Evolutionary conservation across 208 protist species (phyloP).

Genomic region (Crithidia fasciculata): DNA sequence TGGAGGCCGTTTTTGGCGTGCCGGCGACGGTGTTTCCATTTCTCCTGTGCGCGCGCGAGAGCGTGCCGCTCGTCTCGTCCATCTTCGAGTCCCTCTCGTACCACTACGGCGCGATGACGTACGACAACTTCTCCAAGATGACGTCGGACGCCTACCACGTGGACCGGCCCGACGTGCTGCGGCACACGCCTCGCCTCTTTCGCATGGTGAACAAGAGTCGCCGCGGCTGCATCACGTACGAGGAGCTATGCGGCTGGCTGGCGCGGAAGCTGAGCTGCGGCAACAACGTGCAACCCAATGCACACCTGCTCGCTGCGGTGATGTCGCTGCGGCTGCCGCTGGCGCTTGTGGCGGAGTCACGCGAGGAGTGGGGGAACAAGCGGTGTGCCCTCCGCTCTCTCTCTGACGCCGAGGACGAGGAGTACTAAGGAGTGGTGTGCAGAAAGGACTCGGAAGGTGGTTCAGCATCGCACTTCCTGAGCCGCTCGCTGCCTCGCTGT

Average conservation of each 20-base stretch:
- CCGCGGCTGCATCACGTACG: constrained; percentile 77
- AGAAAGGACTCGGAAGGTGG: background rate
- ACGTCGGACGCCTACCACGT: constrained; percentile 65
- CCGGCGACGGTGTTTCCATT: constrained; percentile 89
- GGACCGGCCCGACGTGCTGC: constrained; percentile 68
- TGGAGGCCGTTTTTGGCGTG: constrained; percentile 87
- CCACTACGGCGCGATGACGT: constrained; percentile 68
- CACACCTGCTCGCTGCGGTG: constrained; percentile 67
- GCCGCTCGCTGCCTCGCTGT: too few species aligned
- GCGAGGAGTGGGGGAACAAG: constrained; percentile 57
- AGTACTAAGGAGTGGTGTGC: constrained; percentile 28
- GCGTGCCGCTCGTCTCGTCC: constrained; percentile 66
- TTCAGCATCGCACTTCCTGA: too few species aligned
- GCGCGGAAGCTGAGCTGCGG: constrained; percentile 83
- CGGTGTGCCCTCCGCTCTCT: constrained; percentile 60
- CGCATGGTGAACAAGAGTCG: constrained; percentile 80
- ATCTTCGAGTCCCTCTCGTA: constrained; percentile 58
- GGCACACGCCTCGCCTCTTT: constrained; percentile 81
- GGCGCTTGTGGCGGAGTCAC: constrained; percentile 59
- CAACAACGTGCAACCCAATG: constrained; percentile 62
- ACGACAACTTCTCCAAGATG: constrained; percentile 68
- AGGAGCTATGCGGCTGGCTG: constrained; percentile 88
- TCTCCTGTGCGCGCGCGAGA: constrained; percentile 76
- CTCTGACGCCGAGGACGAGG: constrained; percentile 68
- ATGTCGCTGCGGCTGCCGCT: constrained; percentile 83